Base-by-base conservation (phyloP, 139 green algal species). In the Chlamydomonas applanata region DNA sequence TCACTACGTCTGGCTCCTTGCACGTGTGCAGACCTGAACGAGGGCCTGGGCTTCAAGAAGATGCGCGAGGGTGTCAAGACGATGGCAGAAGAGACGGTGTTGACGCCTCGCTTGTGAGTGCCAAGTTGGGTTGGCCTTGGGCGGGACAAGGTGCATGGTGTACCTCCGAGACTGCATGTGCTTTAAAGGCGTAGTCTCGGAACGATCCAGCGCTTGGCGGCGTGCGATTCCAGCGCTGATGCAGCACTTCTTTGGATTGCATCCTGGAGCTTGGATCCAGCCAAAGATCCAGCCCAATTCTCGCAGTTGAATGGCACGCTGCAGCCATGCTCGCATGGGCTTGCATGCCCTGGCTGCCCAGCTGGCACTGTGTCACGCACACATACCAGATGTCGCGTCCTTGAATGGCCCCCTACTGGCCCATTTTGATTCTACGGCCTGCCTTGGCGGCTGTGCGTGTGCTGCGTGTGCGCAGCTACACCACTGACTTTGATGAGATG, bases 401-500 rank as follows among this genome's bases (percentile, higher is more conserved):
- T n/a, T n/a, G n/a, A n/a, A n/a, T n/a, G n/a, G n/a, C n/a, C n/a
- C n/a, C n/a, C n/a, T n/a, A n/a, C n/a, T n/a, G n/a, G n/a, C n/a
- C n/a, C n/a, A n/a, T n/a, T n/a, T n/a, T n/a, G n/a, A n/a, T n/a
- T n/a, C n/a, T n/a, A n/a, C n/a, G n/a, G n/a, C n/a, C n/a, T n/a
- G n/a, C n/a, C n/a, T n/a, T n/a, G n/a, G n/a, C n/a, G n/a, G n/a
- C n/a, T n/a, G n/a, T n/a, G n/a, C n/a, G n/a, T 20, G 27, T 20
- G 17, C 19, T 62, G 17, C 17, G 17, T 19, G 11, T 49, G 7
- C 33, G 62, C 62, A 69, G 62, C 61, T 86, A 85, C 66, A 85
- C 78, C 76, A 89, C 80, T 11, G 93, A 98, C 80, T 99, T 99
- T 75, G 96, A 99, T 73, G 93, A 98, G 88, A 98, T 99, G 96